Evolutionary conservation across 306 rosid species (phyloP).

Genomic region (Aeschynomene evenia): DNA sequence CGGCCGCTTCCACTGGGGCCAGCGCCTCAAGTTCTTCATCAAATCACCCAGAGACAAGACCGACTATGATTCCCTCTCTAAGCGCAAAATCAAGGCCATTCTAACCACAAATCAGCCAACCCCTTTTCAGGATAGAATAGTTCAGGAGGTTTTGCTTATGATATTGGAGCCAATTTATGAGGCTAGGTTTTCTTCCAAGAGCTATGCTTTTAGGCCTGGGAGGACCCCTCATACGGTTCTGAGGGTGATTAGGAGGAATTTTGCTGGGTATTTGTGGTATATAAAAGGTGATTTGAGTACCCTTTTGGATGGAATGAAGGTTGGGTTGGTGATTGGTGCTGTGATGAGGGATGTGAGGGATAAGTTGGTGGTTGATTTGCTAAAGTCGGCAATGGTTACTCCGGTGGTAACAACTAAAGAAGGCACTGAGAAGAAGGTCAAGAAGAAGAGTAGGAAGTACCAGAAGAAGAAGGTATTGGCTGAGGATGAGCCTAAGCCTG

Average conservation of each 20-base stretch:
- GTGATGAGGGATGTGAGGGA: slow-evolving; percentile 91
- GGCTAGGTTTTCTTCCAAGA: slow-evolving; percentile 64
- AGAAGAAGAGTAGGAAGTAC: slow-evolving; percentile 75
- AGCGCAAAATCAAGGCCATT: slow-evolving; percentile 72
- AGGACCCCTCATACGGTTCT: slow-evolving; percentile 74
- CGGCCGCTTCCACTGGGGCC: slow-evolving; percentile 81
- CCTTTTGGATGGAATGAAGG: slow-evolving; percentile 77
- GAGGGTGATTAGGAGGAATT: slow-evolving; percentile 76
- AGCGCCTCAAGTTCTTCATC: slow-evolving; percentile 66
- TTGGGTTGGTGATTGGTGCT: slow-evolving; percentile 71
- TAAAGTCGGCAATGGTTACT: slow-evolving; percentile 69
- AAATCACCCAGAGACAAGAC: slow-evolving; percentile 73
- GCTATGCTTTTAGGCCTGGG: slow-evolving; percentile 77
- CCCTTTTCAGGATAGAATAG: slow-evolving; percentile 86
- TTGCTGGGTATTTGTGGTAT: slow-evolving; percentile 91
- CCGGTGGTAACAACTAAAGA: slow-evolving; percentile 59
- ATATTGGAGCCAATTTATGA: slow-evolving; percentile 84
- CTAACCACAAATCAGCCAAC: slow-evolving; percentile 72
- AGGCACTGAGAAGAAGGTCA: slow-evolving; percentile 62
- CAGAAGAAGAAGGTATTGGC: slow-evolving; percentile 92
- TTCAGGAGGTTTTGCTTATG: slow-evolving; percentile 79
- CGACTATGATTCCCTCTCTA: slow-evolving; percentile 68
- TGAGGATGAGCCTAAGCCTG: slow-evolving; percentile 97
- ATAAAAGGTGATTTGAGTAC: slow-evolving; percentile 81
- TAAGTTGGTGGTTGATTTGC: slow-evolving; percentile 71